These are phyloP conservation scores for Colletotrichum simmondsii DNA, from an alignment of 2,329 filamentous ascomycete species.

Conservation along the genomic window DNA sequence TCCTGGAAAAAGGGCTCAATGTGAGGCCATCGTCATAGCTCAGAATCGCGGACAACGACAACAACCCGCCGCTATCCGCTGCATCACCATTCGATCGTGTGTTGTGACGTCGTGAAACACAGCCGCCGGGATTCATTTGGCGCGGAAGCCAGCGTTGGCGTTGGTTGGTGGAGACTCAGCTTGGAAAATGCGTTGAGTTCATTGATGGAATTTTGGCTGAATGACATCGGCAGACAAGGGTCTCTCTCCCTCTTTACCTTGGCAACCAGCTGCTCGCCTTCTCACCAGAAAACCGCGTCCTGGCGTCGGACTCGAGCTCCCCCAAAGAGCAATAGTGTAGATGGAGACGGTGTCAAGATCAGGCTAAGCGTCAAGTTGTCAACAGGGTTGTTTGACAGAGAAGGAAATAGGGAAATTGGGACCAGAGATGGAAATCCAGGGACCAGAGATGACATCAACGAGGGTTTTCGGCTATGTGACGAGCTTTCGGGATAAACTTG, in stretches of 20 bases:
- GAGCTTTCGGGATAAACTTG: constrained; percentile 22
- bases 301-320: background rate
- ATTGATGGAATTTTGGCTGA: constrained; percentile 26
- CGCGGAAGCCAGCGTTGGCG: background rate
- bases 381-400: background rate
- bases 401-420: background rate
- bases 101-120: constrained; percentile 8
- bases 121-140: background rate
- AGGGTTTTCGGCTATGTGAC: constrained; percentile 34
- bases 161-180: background rate
- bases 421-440: background rate
- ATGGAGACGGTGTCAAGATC: background rate
- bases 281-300: background rate
- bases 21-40: background rate
- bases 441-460: constrained; percentile 32
- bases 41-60: background rate
- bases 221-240: constrained; percentile 8
- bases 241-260: background rate
- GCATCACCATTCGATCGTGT: background rate
- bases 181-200: constrained; percentile 25
- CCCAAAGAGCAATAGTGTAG: background rate
- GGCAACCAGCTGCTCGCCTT: background rate
- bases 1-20: background rate
- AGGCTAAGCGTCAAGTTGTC: constrained; percentile 5
- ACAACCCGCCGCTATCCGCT: background rate